Evolutionary conservation across 1,284 basidiomycete genomes (phyloP), one percentile per base, ranked within the genome.

Genomic region (Microbotryum scabiosae): DNA sequence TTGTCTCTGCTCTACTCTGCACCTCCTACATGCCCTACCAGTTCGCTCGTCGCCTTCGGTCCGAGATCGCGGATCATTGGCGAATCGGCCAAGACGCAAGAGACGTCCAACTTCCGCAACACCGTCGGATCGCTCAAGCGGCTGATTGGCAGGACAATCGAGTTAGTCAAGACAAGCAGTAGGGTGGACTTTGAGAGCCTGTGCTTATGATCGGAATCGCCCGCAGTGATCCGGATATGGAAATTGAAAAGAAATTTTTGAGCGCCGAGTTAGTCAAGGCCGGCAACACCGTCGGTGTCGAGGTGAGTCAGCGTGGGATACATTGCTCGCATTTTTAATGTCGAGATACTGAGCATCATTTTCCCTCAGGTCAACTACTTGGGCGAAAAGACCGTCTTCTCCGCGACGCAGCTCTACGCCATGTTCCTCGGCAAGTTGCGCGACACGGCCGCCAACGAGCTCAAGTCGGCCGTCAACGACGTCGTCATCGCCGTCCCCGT

Each of bases 91-190:
- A 96, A 96, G 80, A 96, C 89, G 2, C 88, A 92, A 69, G 92
- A 97, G 78, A 94, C 87, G n/a, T 92, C 90, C 69, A 96, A 96
- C 79, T 96, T 92, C 81, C 88, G 85, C 77, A 97, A 96, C 79
- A 96, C 92, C 46, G 81, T 93, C 73, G 92, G 92, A 53, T 86
- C 84, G 1, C 79, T 97, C 72, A 96, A 94, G 77, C 83, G 91
- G 50, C 81, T 96, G 57, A 80, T 92, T 70, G 91, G 91, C 14
- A 82, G 90, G 57, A 82, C 85, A 45, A 71, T 85, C 66, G 67
- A 69, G 67, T 68, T 45, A 41, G 66, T 57, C 1, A 14, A 0
- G n/a, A n/a, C n/a, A n/a, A n/a, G n/a, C n/a, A n/a, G n/a, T n/a
- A n/a, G n/a, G n/a, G n/a, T n/a, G n/a, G n/a, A n/a, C n/a, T n/a